Evolutionary conservation across 345 rosid species (phyloP).

Genomic region (Atalantia buxifolia): DNA sequence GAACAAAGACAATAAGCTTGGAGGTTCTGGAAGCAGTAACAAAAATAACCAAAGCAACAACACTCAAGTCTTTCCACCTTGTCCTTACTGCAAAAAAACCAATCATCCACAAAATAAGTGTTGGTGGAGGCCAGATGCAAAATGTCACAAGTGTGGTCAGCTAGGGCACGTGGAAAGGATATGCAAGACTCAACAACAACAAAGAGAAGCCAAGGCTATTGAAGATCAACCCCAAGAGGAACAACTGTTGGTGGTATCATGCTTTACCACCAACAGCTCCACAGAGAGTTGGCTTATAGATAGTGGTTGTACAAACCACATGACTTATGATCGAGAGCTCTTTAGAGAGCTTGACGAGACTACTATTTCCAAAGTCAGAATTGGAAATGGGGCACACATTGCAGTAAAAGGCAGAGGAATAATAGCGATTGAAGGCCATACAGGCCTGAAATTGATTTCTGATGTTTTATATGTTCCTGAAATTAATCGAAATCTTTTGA

Average conservation of each 20-base stretch:
- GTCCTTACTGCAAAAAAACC: conserved; percentile 3
- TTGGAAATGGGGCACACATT: background rate
- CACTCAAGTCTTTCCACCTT: background rate
- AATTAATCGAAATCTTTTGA: background rate
- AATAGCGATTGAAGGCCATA: no score
- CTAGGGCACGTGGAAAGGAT: background rate
- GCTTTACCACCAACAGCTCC: background rate
- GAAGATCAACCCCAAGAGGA: background rate
- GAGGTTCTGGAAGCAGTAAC: background rate
- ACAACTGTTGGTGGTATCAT: background rate
- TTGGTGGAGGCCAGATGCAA: conserved; percentile 10
- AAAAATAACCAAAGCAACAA: background rate
- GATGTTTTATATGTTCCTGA: background rate
- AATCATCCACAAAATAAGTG: conserved; percentile 5
- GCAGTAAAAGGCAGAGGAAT: no score
- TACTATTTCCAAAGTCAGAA: background rate
- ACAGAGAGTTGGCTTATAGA: background rate
- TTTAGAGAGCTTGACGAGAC: background rate
- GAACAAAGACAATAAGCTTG: background rate
- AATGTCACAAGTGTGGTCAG: conserved; percentile 10
- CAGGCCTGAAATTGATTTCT: conserved; percentile 5
- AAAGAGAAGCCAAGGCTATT: conserved; percentile 2
- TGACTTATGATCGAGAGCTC: background rate
- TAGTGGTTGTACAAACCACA: background rate
- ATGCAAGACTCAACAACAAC: conserved; percentile 4